These are phyloP conservation scores for Trametes elegans DNA, from an alignment of 768 basidiomycete species.

Conservation along the genomic window DNA sequence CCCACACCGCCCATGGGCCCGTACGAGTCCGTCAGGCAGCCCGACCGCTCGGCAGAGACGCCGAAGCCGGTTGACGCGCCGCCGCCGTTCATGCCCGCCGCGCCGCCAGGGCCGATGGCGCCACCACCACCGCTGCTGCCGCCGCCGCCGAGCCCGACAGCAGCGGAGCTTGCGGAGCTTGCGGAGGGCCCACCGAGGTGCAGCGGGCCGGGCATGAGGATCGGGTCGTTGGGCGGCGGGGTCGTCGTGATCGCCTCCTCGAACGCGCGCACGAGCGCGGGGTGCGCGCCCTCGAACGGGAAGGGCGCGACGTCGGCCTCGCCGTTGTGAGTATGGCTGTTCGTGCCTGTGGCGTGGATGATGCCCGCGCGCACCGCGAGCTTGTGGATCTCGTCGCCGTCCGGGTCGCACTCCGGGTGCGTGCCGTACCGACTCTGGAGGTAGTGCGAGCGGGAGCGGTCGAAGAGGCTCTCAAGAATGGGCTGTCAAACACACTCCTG, in stretches of 20 bases:
- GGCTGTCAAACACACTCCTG: constrained; percentile 39
- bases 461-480: constrained; percentile 53
- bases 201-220: constrained; percentile 16
- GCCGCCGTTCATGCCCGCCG: constrained; percentile 4
- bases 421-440: constrained; percentile 36
- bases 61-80: constrained; percentile 13
- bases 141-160: background rate
- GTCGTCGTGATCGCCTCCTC: constrained; percentile 22
- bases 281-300: constrained; percentile 26
- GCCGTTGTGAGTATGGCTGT: background rate
- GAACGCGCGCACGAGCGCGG: constrained; percentile 21
- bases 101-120: background rate
- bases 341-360: background rate
- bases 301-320: constrained; percentile 10
- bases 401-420: constrained; percentile 15
- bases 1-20: background rate
- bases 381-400: constrained; percentile 25
- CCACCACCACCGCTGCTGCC: background rate
- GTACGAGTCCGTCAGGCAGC: constrained; percentile 11
- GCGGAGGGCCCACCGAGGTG: constrained; percentile 9
- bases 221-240: constrained; percentile 19
- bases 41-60: constrained; percentile 17
- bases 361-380: constrained; percentile 24
- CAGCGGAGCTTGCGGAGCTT: background rate
- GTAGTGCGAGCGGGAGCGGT: constrained; percentile 49